A percentile compares a stretch with the other conserved stretches of the same genome.
Evolutionary conservation across 345 rosid species (phyloP).

Genomic region (Salix caprea): DNA sequence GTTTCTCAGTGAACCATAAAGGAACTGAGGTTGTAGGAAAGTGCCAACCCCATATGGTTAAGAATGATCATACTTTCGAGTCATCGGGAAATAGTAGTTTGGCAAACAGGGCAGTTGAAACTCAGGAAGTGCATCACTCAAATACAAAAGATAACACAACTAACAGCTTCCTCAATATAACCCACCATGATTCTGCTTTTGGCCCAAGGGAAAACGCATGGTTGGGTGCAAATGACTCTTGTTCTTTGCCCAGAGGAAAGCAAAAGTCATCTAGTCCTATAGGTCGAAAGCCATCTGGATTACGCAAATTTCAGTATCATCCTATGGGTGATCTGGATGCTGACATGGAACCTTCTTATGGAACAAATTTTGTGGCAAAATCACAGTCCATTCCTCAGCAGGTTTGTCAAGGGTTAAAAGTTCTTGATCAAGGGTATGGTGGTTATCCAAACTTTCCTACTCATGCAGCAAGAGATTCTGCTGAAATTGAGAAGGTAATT

Average conservation of each 20-base stretch:
- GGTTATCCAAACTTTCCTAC: conserved; percentile 39
- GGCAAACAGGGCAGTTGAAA: conserved; percentile 28
- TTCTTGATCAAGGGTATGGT: conserved; percentile 23
- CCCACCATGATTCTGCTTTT: conserved; percentile 30
- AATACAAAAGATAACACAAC: conserved; percentile 33
- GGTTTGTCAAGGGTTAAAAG: conserved; percentile 32
- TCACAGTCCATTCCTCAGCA: conserved; percentile 30
- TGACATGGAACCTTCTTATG: conserved; percentile 43
- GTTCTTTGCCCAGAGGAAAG: conserved; percentile 38
- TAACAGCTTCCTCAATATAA: conserved; percentile 31
- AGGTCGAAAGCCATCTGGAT: conserved; percentile 39
- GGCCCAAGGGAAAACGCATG: conserved; percentile 37
- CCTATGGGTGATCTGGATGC: conserved; percentile 83
- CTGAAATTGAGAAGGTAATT: conserved; percentile 51
- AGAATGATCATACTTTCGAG: conserved; percentile 41
- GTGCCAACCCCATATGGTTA: conserved; percentile 26
- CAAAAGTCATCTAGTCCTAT: conserved; percentile 42
- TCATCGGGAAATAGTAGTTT: conserved; percentile 42
- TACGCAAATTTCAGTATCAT: conserved; percentile 82
- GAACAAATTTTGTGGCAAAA: conserved; percentile 32
- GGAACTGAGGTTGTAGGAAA: conserved; percentile 24
- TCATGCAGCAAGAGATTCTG: conserved; percentile 36
- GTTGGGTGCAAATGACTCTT: conserved; percentile 44
- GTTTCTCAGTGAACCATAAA: conserved; percentile 32
- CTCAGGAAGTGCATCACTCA: conserved; percentile 26